phyloP scores from a whole-genome alignment of 306 rosid species.

The Abrus precatorius region DNA sequence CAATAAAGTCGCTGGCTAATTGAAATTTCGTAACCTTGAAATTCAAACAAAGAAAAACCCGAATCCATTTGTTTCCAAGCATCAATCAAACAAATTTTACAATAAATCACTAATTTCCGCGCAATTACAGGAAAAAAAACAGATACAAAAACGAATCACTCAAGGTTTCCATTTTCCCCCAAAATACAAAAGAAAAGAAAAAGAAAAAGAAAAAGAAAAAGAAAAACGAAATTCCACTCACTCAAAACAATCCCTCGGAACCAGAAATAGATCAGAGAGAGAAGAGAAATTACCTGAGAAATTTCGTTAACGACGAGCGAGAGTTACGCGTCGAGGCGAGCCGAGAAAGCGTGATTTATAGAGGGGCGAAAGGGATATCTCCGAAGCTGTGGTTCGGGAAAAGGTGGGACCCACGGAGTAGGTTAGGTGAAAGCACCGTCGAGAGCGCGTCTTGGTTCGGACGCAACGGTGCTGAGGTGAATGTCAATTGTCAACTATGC shows the following conservation, averaged over 20 bases:
- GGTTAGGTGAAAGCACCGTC: conserved; percentile 50
- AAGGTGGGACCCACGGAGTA: conserved; percentile 43
- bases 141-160: not conserved
- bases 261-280: not conserved
- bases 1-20: not conserved
- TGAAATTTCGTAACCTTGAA: not conserved
- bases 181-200: not conserved
- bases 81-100: conserved; percentile 30
- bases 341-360: conserved; percentile 45
- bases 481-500: conserved; percentile 42
- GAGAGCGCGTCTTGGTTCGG: conserved; percentile 58
- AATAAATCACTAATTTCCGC: not conserved
- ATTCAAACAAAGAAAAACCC: not conserved
- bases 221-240: not conserved
- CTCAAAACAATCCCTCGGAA: not conserved
- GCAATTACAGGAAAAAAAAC: not conserved
- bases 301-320: conserved; percentile 25
- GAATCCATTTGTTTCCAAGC: not conserved
- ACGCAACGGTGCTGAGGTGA: conserved; percentile 51
- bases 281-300: conserved; percentile 43
- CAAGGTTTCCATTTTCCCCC: not conserved
- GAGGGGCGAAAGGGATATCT: not conserved
- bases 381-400: conserved; percentile 55
- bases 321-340: conserved; percentile 23
- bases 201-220: too few species aligned